Evolutionary conservation across 108 stramenopile genomes (phyloP), one percentile per base, ranked within the genome.

Genomic region (Phaeodactylum tricornutum): DNA sequence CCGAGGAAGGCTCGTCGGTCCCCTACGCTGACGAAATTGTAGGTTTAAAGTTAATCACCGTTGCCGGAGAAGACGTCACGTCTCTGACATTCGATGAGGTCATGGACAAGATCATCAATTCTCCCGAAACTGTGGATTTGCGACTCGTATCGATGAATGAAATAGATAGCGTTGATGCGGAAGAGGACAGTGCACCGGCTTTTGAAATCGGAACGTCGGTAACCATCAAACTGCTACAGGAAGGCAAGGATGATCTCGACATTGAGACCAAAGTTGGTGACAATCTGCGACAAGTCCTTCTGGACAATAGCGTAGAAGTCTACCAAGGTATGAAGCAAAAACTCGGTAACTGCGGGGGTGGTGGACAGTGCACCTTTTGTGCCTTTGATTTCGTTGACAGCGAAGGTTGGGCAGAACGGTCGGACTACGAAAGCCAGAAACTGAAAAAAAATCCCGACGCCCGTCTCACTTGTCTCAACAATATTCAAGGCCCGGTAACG

Each of bases 271-370:
- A 67, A 21, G 87, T 88, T 8, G 87, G 87, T n/a, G 87, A 88
- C 43, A 88, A 88, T 40, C 49, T 88, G 30, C 60, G 87, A 28
- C 57, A 70, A 43, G 52, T 63, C 0, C 59, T 88, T 1, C 61
- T 81, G 20, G 50, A 65, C 38, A 84, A 88, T 40, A 61, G 82
- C 6, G 44, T 88, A 37, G 82, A 88, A 55, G 48, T 88, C 19
- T 88, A 88, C 55, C 67, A 81, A 39, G 82, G 85, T 26, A 25
- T 81, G 15, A 81, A 86, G 54, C 66, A 81, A 42, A 85, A 77
- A 30, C 43, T 85, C 4, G 84, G 84, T 0, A 85, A 85, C 57
- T 83, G 86, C 49, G 81, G 79, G 22, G 81, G 81, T 6, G 77
- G 62, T 23, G 79, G 77, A 0, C 78, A 80, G 35, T 84, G 81